phyloP scores from a whole-genome alignment of 2,329 filamentous ascomycete species.

The Chaetomium olivaceum region DNA sequence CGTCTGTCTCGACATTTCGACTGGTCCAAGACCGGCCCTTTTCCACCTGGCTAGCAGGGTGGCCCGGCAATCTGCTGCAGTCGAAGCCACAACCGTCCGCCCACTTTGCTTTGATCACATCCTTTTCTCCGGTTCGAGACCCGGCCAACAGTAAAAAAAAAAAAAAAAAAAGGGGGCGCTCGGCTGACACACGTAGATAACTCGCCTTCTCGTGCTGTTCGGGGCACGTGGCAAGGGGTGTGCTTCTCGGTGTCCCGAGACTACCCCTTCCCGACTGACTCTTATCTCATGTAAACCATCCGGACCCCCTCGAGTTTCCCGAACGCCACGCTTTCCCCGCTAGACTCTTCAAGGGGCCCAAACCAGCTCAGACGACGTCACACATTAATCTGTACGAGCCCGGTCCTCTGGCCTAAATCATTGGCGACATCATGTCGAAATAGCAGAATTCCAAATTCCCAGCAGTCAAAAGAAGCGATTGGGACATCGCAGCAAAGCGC shows the following conservation, averaged over 20 bases:
- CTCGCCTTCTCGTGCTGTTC: background rate
- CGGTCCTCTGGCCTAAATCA: background rate
- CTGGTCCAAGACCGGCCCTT: background rate
- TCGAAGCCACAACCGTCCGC: background rate
- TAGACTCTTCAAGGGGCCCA: background rate
- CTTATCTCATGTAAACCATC: constrained; percentile 6
- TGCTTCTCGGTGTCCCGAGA: background rate
- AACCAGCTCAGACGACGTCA: background rate
- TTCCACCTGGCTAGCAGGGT: background rate
- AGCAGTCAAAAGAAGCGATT: background rate
- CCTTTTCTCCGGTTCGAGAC: background rate
- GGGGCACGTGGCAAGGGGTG: constrained; percentile 23
- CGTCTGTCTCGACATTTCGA: background rate
- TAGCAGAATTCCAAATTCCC: background rate
- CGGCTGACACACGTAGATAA: background rate
- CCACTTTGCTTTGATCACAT: background rate
- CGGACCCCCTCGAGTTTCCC: background rate
- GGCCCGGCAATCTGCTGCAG: background rate
- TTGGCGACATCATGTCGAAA: constrained; percentile 1
- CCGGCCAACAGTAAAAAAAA: background rate
- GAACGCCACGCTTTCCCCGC: background rate
- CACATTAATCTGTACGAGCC: background rate
- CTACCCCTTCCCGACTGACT: background rate
- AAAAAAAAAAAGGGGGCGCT: background rate
- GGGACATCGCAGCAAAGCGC: background rate